Evolutionary conservation across 768 basidiomycete genomes (phyloP).

Genomic region (Lyophyllum shimeji): DNA sequence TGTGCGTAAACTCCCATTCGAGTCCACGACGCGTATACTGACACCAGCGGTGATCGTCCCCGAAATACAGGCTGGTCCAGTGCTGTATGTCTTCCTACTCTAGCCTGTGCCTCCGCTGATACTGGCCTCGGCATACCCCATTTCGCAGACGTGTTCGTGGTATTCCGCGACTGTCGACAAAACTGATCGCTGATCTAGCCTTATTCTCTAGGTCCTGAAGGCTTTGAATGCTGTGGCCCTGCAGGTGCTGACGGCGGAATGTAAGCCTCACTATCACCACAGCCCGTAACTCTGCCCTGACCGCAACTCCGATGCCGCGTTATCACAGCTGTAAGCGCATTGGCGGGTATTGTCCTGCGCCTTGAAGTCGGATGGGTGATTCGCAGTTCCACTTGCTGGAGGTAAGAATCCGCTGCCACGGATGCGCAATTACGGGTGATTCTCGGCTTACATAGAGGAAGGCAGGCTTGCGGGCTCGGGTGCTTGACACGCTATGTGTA

Average conservation of each 20-base stretch:
- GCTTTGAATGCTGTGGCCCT: neutral
- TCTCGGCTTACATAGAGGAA: too few relatives aligned
- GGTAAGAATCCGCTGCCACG: too few relatives aligned
- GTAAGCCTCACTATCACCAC: too few relatives aligned
- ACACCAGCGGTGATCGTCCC: neutral
- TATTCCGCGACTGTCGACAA: neutral
- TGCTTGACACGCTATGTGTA: too few relatives aligned
- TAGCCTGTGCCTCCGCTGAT: neutral
- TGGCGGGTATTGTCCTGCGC: neutral
- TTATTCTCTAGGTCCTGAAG: neutral
- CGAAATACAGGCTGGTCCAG: neutral
- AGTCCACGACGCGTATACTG: neutral
- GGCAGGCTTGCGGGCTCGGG: too few relatives aligned
- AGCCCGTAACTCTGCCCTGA: too few relatives aligned
- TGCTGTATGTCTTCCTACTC: neutral
- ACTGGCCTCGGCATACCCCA: neutral
- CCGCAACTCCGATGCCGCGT: neutral
- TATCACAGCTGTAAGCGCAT: neutral
- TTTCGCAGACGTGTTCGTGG: neutral
- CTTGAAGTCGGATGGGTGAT: neutral
- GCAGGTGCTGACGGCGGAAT: neutral
- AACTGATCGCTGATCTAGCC: neutral
- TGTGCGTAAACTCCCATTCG: neutral
- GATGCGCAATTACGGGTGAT: too few relatives aligned
- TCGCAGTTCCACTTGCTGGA: too few relatives aligned